Evolutionary conservation across 2,329 filamentous ascomycete genomes (phyloP).

Genomic region (Geosmithia morbida): DNA sequence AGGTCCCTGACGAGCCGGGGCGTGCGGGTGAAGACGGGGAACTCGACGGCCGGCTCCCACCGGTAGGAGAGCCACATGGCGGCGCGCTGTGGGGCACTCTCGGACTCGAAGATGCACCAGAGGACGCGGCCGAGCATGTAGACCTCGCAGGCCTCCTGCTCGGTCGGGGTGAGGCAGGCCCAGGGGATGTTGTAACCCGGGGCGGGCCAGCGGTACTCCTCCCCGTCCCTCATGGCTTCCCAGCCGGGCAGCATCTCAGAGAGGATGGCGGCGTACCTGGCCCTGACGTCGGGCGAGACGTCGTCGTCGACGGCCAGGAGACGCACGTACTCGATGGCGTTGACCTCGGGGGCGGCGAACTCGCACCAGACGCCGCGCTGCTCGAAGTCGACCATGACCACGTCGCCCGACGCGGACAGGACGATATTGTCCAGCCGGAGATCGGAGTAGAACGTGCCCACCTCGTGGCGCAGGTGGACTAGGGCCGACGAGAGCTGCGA

Average conservation of each 20-base stretch:
- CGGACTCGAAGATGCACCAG: slow-evolving; percentile 49
- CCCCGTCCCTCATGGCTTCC: slow-evolving; percentile 21
- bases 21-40: slow-evolving; percentile 35
- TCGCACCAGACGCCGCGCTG: slow-evolving; percentile 49
- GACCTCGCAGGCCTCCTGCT: slow-evolving; percentile 43
- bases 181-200: slow-evolving; percentile 38
- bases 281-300: slow-evolving; percentile 21
- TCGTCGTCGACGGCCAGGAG: slow-evolving; percentile 34
- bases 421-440: slow-evolving; percentile 46
- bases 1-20: slow-evolving; percentile 28
- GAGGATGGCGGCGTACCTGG: slow-evolving; percentile 26
- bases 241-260: slow-evolving; percentile 29
- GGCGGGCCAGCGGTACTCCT: slow-evolving; percentile 30
- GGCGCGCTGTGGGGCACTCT: slow-evolving; percentile 39
- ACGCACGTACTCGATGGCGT: slow-evolving; percentile 42
- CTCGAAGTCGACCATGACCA: slow-evolving; percentile 47
- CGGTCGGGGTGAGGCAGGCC: slow-evolving; percentile 31
- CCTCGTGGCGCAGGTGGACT: slow-evolving; percentile 29
- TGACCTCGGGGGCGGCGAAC: slow-evolving; percentile 45
- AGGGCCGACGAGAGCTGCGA: slow-evolving; percentile 36
- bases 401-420: slow-evolving; percentile 27
- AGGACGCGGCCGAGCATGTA: slow-evolving; percentile 48
- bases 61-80: slow-evolving; percentile 45
- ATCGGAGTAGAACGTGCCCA: slow-evolving; percentile 39
- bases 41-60: slow-evolving; percentile 40